Evolutionary conservation across 169 alveolate species (phyloP), one percentile per base, ranked within the genome.

Genomic region (Cryptosporidium baileyi): DNA sequence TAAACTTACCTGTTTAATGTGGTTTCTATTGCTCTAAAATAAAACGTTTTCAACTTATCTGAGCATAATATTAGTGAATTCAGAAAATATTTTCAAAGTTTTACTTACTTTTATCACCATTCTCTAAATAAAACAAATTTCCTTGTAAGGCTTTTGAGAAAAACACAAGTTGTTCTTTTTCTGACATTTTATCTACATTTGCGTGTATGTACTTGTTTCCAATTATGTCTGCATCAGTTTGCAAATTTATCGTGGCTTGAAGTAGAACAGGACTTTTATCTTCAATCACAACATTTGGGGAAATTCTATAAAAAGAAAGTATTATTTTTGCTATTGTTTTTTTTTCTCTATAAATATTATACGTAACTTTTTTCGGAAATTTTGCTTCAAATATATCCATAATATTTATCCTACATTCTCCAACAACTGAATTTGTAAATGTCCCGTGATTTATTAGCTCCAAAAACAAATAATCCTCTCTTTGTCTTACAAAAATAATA

Each of bases 111-210:
- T 54, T 74, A 22, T 51, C 22, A 3, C 67, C 85, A 38, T 51
- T 54, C 40, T 74, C 85, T 3, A 74, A 57, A n/a, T 57, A 74
- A 74, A 52, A 74, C 13, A 74, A 38, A 74, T 74, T 74, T 40
- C 85, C 85, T 32, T 74, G 85, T 15, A 74, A 54, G n/a, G 67
- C 85, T 26, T 74, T 74, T 36, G 85, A 74, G 15, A 74, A 54
- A 38, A 74, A 74, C 24, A 57, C 24, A 11, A 74, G 38, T 41
- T 74, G 85, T n/a, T 74, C 74, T 28, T 74, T 74, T 57, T 74
- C 85, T 19, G 85, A 74, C 85, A 74, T 74, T 17, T 74, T 74
- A 54, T 51, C 85, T n/a, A 74, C 30, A 40, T 74, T 59, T 38
- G 67, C 67, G 36, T 40, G 38, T 26, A 74, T 54, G 2, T 52